Evolutionary conservation across 2,329 filamentous ascomycete species (phyloP), one percentile per base, ranked within the genome.

Genomic region (Penicillium sp.): DNA sequence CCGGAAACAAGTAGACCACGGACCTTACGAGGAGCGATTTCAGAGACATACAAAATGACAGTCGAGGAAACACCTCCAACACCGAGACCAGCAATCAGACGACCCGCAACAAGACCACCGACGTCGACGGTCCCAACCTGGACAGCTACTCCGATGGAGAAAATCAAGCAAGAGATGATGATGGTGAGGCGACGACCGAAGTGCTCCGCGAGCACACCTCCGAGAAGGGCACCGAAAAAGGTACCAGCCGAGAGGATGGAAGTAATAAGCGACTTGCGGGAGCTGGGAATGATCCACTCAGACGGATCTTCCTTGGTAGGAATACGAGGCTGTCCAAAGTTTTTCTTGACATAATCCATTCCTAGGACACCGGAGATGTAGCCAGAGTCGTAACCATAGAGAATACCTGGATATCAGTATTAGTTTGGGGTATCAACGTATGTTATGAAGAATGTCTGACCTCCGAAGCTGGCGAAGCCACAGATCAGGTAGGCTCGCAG

Each of bases 1-100:
- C 87, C 88, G 1, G 87, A 85, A 15, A 93, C 89, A 51, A 92
- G 82, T 52, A 88, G 85, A 67, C 89, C 89, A 68, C 89, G 85
- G 61, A 93, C 87, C 72, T 88, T 89, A 70, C 82, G 83, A 57
- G 88, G 87, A 49, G 73, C 71, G 69, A 92, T 90, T 75, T 92
- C 89, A 46, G 87, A 90, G 89, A 94, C 93, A 82, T 93, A 92
- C 57, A 91, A 79, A 69, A 92, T 89, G 72, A 92, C 85, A 65
- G 90, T 86, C 66, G 89, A 87, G 11, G 87, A 90, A 64, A 89
- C 88, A 71, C 91, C 90, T 69, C 89, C 89, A 67, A 92, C 88
- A 79, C 89, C 89, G 53, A 91, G 70, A 71, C 89, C 89, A 48
- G 88, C 87, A 64, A 92, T 76, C 53, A 91, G 77, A 80, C 89